phyloP scores from a whole-genome alignment of 2,329 filamentous ascomycete genomes.

The Penicillium sp. region DNA sequence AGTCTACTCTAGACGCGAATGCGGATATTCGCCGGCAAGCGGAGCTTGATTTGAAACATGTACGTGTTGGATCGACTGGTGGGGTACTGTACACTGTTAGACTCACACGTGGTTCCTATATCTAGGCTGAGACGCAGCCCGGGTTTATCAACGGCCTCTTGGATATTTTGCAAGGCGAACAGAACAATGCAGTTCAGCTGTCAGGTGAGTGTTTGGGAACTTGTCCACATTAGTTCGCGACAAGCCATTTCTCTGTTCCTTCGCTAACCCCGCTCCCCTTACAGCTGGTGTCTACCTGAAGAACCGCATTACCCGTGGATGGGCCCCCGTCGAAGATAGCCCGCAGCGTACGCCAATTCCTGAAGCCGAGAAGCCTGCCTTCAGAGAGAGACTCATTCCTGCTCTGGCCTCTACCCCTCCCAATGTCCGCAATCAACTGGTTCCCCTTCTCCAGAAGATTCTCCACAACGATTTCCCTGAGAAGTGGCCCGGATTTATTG shows the following conservation, averaged over 20 bases:
- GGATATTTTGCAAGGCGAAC: slow-evolving; percentile 84
- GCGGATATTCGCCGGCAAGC: slow-evolving; percentile 59
- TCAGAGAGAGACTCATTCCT: slow-evolving; percentile 83
- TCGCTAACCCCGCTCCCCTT: slow-evolving; percentile 22
- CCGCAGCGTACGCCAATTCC: slow-evolving; percentile 70
- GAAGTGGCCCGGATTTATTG: slow-evolving; percentile 90
- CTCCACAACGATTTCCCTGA: slow-evolving; percentile 92
- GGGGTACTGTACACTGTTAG: slow-evolving; percentile 12
- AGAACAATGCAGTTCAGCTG: slow-evolving; percentile 76
- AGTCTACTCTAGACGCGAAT: slow-evolving; percentile 61
- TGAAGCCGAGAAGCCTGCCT: slow-evolving; percentile 82
- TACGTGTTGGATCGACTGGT: slow-evolving; percentile 38
- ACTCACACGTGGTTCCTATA: slow-evolving; percentile 20
- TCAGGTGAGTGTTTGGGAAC: slow-evolving; percentile 63
- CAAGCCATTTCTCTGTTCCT: slow-evolving; percentile 2
- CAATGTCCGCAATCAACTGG: slow-evolving; percentile 83
- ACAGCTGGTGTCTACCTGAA: slow-evolving; percentile 95
- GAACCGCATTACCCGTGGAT: slow-evolving; percentile 91
- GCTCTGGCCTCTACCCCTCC: slow-evolving; percentile 76
- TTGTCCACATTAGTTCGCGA: not conserved
- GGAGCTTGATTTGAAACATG: slow-evolving; percentile 62
- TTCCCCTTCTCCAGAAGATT: slow-evolving; percentile 92
- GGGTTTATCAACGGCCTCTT: slow-evolving; percentile 89
- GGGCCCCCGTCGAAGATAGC: slow-evolving; percentile 73
- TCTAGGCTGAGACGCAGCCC: slow-evolving; percentile 79